Evolutionary conservation across 768 basidiomycete species (phyloP).

Genomic region (Rhizopogon roseolus): DNA sequence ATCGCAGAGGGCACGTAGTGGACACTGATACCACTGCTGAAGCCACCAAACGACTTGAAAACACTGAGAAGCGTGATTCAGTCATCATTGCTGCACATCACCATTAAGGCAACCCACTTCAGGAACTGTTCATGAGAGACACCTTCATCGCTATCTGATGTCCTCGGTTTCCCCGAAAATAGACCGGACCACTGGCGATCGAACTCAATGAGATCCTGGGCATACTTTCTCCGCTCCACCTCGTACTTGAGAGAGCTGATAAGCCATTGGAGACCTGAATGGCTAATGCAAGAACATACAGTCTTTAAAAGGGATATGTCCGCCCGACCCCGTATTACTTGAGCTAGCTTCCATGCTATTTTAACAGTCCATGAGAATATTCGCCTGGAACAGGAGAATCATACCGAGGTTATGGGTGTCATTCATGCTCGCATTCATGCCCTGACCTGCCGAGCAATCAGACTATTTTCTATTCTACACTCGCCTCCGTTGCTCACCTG

Average conservation of each 20-base stretch:
- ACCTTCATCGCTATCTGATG: slow-evolving; percentile 32
- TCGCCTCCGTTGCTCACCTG: slow-evolving; percentile 32
- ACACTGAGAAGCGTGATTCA: slow-evolving; percentile 18
- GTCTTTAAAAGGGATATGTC: slow-evolving; percentile 33
- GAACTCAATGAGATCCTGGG: slow-evolving; percentile 68
- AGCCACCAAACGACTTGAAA: slow-evolving; percentile 32
- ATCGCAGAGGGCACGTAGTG: slow-evolving; percentile 35
- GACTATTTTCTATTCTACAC: not conserved
- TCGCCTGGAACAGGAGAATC: not conserved
- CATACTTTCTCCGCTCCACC: slow-evolving; percentile 59
- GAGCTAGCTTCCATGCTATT: slow-evolving; percentile 43
- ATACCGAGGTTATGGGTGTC: slow-evolving; percentile 67
- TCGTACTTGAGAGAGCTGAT: slow-evolving; percentile 47
- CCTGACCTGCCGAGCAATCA: slow-evolving; percentile 44
- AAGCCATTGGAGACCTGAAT: not conserved
- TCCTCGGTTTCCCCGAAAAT: slow-evolving; percentile 68
- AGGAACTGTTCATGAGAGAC: slow-evolving; percentile 31
- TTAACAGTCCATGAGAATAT: not conserved
- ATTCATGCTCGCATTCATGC: slow-evolving; percentile 76
- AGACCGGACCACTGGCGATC: slow-evolving; percentile 60
- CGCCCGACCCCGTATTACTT: slow-evolving; percentile 40
- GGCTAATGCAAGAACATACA: slow-evolving; percentile 18
- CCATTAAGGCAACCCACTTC: slow-evolving; percentile 14
- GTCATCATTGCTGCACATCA: not conserved
- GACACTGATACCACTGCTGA: slow-evolving; percentile 34